A percentile compares a stretch with the other conserved stretches of the same genome.
Evolutionary conservation across 2,329 filamentous ascomycete species (phyloP).

Genomic region (Volutella citrinella): DNA sequence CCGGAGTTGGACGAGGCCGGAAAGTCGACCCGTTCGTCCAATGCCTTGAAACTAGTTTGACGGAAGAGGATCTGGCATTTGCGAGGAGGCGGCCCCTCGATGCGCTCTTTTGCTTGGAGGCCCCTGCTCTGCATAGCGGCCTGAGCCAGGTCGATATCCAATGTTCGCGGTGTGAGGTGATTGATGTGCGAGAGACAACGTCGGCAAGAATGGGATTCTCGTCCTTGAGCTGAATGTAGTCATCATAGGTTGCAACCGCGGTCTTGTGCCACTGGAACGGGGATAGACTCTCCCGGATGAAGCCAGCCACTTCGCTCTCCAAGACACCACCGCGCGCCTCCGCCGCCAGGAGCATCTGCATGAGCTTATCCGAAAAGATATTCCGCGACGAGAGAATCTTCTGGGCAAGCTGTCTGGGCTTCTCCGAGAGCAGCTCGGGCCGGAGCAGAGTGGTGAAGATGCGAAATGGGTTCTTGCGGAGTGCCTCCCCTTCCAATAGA

Average conservation of each 20-base stretch:
- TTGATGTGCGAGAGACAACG: slow-evolving; percentile 31
- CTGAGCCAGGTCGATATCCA: slow-evolving; percentile 31
- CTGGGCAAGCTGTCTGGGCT: slow-evolving; percentile 29
- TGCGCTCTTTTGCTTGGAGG: slow-evolving; percentile 43
- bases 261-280: slow-evolving; percentile 17
- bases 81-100: slow-evolving; percentile 48
- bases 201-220: slow-evolving; percentile 43
- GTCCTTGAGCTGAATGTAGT: slow-evolving; percentile 12
- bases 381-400: slow-evolving; percentile 33
- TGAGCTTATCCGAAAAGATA: slow-evolving; percentile 38
- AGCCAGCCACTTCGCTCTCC: not conserved
- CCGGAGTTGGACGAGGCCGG: too few relatives aligned
- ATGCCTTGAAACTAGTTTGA: slow-evolving; percentile 51
- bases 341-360: slow-evolving; percentile 36
- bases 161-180: slow-evolving; percentile 12
- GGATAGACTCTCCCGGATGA: slow-evolving; percentile 12
- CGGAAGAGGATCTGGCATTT: slow-evolving; percentile 44
- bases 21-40: slow-evolving; percentile 45
- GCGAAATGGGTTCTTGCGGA: slow-evolving; percentile 42
- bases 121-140: slow-evolving; percentile 36
- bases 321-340: too few relatives aligned
- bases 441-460: slow-evolving; percentile 35
- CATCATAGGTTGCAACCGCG: slow-evolving; percentile 10
- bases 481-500: slow-evolving; percentile 31
- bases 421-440: slow-evolving; percentile 36